Percentiles rank a stretch among this genome's conserved stretches.
Evolutionary conservation across 371 early-diverging fungal genomes (phyloP).

Genomic region (Syncephalastrum sp.): DNA sequence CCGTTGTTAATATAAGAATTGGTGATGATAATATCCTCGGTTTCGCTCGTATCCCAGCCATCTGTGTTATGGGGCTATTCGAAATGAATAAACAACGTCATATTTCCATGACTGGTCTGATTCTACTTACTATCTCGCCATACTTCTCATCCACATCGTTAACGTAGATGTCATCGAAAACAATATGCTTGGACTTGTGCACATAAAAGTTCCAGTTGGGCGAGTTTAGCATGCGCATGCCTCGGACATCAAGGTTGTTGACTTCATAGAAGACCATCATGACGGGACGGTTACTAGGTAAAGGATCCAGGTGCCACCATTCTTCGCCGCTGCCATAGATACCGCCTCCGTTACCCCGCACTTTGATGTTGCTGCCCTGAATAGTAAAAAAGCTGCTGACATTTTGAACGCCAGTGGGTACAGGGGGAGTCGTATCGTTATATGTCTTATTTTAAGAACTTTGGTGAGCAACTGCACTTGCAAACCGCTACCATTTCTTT

Average conservation of each 20-base stretch:
- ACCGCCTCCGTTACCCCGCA: conserved; percentile 16
- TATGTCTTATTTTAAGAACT: background rate
- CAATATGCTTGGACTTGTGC: conserved; percentile 15
- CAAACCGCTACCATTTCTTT: too few relatives aligned
- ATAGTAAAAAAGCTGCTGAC: conserved; percentile 17
- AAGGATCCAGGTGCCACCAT: conserved; percentile 17
- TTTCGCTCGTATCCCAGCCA: conserved; percentile 18
- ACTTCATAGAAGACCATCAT: conserved; percentile 20
- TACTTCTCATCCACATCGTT: conserved; percentile 10
- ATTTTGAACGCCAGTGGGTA: conserved; percentile 13
- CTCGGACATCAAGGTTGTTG: conserved; percentile 9
- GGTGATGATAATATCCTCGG: conserved; percentile 14
- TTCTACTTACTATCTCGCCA: conserved; percentile 7
- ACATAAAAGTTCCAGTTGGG: conserved; percentile 23
- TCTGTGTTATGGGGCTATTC: conserved; percentile 20
- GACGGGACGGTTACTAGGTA: conserved; percentile 19
- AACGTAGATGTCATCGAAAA: conserved; percentile 18
- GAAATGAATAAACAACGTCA: background rate
- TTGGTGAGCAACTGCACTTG: background rate
- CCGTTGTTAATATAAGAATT: conserved; percentile 23
- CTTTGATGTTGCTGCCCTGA: conserved; percentile 16
- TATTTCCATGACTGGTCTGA: background rate
- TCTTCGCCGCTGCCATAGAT: conserved; percentile 16
- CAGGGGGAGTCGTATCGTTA: conserved; percentile 13
- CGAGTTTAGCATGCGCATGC: conserved; percentile 14